Percentiles rank a stretch among this genome's conserved stretches.
phyloP scores from a whole-genome alignment of 192 early-diverging fungal genomes.

The Chytriomyces sp. region DNA sequence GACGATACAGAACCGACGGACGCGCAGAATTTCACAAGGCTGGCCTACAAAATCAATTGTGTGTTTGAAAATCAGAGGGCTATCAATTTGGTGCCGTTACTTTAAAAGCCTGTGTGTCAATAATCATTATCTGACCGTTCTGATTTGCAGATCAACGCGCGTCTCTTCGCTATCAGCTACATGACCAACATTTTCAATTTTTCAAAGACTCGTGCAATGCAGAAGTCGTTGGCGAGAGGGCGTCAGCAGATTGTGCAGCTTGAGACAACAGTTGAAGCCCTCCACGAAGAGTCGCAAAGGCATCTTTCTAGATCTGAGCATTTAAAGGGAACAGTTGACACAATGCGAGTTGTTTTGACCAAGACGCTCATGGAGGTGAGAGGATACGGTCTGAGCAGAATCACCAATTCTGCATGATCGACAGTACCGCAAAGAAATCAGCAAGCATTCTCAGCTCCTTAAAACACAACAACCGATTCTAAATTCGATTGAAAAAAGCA shows the following conservation, averaged over 20 bases:
- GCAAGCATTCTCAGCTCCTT: constrained; percentile 34
- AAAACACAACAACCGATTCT: constrained; percentile 36
- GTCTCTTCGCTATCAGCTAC: constrained; percentile 47
- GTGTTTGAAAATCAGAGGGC: constrained; percentile 23
- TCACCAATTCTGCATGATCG: too few relatives aligned
- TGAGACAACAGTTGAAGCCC: constrained; percentile 34
- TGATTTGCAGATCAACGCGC: constrained; percentile 37
- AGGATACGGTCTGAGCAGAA: background rate
- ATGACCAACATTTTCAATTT: constrained; percentile 48
- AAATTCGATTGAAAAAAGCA: constrained; percentile 36
- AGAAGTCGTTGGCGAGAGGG: constrained; percentile 36
- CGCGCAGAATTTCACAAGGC: constrained; percentile 4
- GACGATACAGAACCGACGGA: constrained; percentile 12
- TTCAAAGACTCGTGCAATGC: constrained; percentile 39
- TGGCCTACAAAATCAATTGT: constrained; percentile 20
- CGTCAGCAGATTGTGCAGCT: constrained; percentile 41
- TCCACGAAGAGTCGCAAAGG: constrained; percentile 33
- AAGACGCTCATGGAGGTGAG: constrained; percentile 39
- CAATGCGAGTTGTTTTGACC: constrained; percentile 32
- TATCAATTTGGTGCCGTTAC: constrained; percentile 3
- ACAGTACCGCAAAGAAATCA: constrained; percentile 44
- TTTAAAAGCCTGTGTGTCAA: background rate
- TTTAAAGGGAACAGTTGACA: constrained; percentile 13
- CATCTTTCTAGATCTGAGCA: constrained; percentile 14
- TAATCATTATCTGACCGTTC: background rate